Evolutionary conservation across 139 green algal species (phyloP), one percentile per base, ranked within the genome.

Genomic region (Raphidocelis subcapitata): DNA sequence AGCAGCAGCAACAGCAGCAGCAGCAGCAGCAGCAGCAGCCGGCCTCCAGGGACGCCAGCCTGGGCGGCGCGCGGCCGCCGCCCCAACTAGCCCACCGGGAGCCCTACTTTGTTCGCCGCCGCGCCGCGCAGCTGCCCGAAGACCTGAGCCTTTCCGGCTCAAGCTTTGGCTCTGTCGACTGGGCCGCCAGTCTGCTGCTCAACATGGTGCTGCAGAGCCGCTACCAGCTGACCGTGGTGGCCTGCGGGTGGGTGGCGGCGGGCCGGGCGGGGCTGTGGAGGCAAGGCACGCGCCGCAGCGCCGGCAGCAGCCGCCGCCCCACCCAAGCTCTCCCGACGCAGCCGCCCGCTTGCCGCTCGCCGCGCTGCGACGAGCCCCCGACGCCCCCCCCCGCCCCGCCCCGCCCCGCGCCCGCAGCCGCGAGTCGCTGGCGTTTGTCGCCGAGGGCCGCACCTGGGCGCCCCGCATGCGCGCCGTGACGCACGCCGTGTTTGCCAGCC

Each of bases 151-250:
- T 79, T 0, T 73, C 55, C 26, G 81, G 82, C 23, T 24, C 5
- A 1, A 36, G 26, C 49, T 81, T 82, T 14, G 35, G 10, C 16
- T 28, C 52, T 0, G 77, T 94, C 5, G 82, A 90, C 72, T 94
- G 89, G 89, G 41, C 59, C 10, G 33, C 47, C 12, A 86, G 60
- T 5, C 62, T 89, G 36, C 72, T 86, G 69, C 83, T 94, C 28
- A 93, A 93, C 74, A 64, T 92, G 36, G 89, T 91, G 12, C 63
- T 92, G 57, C 88, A 94, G 28, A 84, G 77, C 3, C n/a, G 49
- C 18, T 94, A 86, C 74, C 32, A 64, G 51, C 81, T 93, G 5
- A 89, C 81, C 3, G 83, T 92, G 1, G 79, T 83, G 26, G 46
- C 75, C 21, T 87, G 79, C 65, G 75, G 66, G 80, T 84, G 62